These are phyloP conservation scores for Claviceps africana DNA, from an alignment of 2,329 filamentous ascomycete species.

Conservation along the genomic window DNA sequence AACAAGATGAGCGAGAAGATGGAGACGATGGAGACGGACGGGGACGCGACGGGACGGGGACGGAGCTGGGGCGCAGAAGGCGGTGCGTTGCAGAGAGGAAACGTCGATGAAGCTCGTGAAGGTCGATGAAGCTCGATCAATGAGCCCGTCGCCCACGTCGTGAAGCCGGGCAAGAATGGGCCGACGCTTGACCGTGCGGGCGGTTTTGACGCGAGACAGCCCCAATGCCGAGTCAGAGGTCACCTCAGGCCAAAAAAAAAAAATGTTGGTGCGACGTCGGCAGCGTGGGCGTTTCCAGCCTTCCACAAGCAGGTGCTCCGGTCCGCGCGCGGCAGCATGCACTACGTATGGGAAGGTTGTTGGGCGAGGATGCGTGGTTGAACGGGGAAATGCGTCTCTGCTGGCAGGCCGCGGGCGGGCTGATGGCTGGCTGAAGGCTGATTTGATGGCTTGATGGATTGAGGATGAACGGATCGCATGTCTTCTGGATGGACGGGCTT, in stretches of 20 bases:
- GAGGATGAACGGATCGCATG: too few relatives aligned
- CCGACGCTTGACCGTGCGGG: not conserved
- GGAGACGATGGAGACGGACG: not conserved
- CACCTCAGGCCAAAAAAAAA: not conserved
- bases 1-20: too few relatives aligned
- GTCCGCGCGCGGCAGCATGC: not conserved
- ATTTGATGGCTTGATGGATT: too few relatives aligned
- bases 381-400: not conserved
- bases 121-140: too few relatives aligned
- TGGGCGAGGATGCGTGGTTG: not conserved
- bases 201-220: not conserved
- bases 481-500: too few relatives aligned
- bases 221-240: not conserved
- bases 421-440: too few relatives aligned
- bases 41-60: not conserved
- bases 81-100: not conserved
- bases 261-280: constrained; percentile 1
- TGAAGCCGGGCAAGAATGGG: not conserved
- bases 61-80: not conserved
- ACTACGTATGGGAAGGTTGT: not conserved
- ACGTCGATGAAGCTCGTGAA: too few relatives aligned
- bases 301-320: too few relatives aligned
- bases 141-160: not conserved
- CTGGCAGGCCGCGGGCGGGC: not conserved
- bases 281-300: not conserved